Evolutionary conservation across 805 yeast genomes (phyloP).

Genomic region (Blastobotrys robertii): DNA sequence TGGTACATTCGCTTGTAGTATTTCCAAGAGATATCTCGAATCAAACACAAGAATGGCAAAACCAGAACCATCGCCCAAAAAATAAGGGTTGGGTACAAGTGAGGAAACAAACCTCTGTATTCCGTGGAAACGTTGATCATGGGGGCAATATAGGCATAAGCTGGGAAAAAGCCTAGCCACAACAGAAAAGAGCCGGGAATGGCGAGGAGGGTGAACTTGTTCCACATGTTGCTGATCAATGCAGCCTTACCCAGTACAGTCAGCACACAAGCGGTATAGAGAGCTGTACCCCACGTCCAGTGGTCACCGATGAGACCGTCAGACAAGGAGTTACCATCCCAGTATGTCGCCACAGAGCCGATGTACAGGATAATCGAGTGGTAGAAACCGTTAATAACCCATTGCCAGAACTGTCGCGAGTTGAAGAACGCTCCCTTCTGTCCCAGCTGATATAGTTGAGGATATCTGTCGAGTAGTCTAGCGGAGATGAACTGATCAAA

Average conservation of each 20-base stretch:
- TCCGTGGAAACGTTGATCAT: conserved; percentile 71
- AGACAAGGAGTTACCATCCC: conserved; percentile 49
- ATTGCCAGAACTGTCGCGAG: conserved; percentile 89
- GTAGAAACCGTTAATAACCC: conserved; percentile 92
- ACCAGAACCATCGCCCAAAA: conserved; percentile 81
- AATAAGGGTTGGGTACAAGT: conserved; percentile 63
- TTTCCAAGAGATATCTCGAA: conserved; percentile 90
- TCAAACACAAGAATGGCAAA: conserved; percentile 64
- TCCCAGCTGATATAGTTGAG: conserved; percentile 85
- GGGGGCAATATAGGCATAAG: conserved; percentile 81
- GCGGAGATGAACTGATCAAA: conserved; percentile 95
- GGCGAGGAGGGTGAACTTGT: conserved; percentile 81
- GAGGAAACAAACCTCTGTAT: conserved; percentile 67
- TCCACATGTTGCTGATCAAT: conserved; percentile 85
- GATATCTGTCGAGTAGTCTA: conserved; percentile 79
- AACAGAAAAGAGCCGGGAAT: conserved; percentile 87
- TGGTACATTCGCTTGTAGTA: conserved; percentile 83
- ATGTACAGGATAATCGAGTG: conserved; percentile 82
- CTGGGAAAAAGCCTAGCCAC: conserved; percentile 83
- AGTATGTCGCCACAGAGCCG: conserved; percentile 58
- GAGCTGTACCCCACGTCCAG: conserved; percentile 92
- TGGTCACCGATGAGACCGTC: conserved; percentile 71
- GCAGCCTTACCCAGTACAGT: conserved; percentile 96
- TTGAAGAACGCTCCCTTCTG: conserved; percentile 84
- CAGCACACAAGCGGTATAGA: conserved; percentile 76